Base-by-base conservation (phyloP, 306 rosid species). In the Parietaria judaica region DNA sequence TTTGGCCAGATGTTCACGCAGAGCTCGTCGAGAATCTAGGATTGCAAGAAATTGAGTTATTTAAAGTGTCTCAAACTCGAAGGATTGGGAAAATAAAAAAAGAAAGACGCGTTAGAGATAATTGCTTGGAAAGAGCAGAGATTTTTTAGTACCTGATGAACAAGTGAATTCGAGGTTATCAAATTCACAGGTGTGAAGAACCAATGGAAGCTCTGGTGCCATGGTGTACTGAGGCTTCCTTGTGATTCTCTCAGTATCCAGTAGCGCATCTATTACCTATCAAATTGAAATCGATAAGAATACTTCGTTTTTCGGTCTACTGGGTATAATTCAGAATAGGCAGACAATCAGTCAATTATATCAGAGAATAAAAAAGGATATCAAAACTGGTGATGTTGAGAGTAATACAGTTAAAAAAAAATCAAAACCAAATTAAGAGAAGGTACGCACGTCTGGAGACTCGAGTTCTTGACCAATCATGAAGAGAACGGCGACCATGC, bases 181-280 rank as follows among this genome's bases (percentile, higher is more conserved):
- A 78, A 87, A 91, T 75, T 87, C 95, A 76, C 97, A 91, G 59
- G 92, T 85, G 51, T 73, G 89, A 69, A 91, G 95, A 77, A 87
- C 87, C 89, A 91, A 68, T 0, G 97, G 96, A 76, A 75, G 66
- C 79, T 91, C 96, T 31, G 92, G 70, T 60, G 97, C 95, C 95
- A 87, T 85, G 44, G 31, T 14, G 46, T 87, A 91, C 63, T 91
- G 97, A 57, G 97, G 97, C 76, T 91, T 91, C 80, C 89, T 91
- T 53, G 78, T 80, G 35, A 63, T 75, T 61, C 61, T 81, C 44
- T 63, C 39, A 17, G 76, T 78, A 76, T 85, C 96, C 70, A 87
- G 72, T 69, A 91, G 74, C 45, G 75, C 39, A 62, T 81, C 97
- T 66, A 88, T 60, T 65, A 85, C 87, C 97, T 91, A 73, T 61